Percentiles rank a stretch among this genome's conserved stretches.
These are phyloP conservation scores for Colletotrichum horii DNA, from an alignment of 2,329 filamentous ascomycete species.

Conservation along the genomic window DNA sequence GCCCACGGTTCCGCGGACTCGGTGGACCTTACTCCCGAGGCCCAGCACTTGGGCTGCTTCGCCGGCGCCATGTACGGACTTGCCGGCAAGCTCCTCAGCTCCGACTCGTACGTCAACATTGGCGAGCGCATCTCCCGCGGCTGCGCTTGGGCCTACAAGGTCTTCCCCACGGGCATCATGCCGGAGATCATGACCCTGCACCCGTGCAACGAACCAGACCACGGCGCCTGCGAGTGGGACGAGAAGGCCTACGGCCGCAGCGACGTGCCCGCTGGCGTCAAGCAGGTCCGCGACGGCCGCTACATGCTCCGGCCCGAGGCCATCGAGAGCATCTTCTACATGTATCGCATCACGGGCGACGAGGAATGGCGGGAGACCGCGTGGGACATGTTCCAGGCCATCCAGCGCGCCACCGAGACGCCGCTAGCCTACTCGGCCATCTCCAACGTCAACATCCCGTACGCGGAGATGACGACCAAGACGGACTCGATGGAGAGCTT, in stretches of 20 bases:
- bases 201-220: slow-evolving; percentile 30
- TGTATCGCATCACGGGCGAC: slow-evolving; percentile 56
- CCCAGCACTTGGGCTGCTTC: slow-evolving; percentile 69
- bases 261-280: slow-evolving; percentile 60
- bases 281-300: slow-evolving; percentile 48
- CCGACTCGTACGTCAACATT: slow-evolving; percentile 49
- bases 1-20: slow-evolving; percentile 26
- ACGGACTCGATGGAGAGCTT: slow-evolving; percentile 50
- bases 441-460: slow-evolving; percentile 12
- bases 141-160: slow-evolving; percentile 60
- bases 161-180: slow-evolving; percentile 58
- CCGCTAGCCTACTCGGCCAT: slow-evolving; percentile 48
- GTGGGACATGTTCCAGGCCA: slow-evolving; percentile 53
- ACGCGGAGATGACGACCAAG: slow-evolving; percentile 16
- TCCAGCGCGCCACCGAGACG: slow-evolving; percentile 47
- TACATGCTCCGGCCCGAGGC: slow-evolving; percentile 55
- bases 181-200: slow-evolving; percentile 52
- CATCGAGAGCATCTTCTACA: slow-evolving; percentile 57
- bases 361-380: slow-evolving; percentile 47
- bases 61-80: slow-evolving; percentile 70
- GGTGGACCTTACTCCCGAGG: slow-evolving; percentile 38
- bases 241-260: slow-evolving; percentile 30
- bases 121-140: slow-evolving; percentile 56
- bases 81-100: slow-evolving; percentile 61
- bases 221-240: slow-evolving; percentile 40